Evolutionary conservation across 73 alveolate species (phyloP).

Genomic region (Blepharisma stoltei): DNA sequence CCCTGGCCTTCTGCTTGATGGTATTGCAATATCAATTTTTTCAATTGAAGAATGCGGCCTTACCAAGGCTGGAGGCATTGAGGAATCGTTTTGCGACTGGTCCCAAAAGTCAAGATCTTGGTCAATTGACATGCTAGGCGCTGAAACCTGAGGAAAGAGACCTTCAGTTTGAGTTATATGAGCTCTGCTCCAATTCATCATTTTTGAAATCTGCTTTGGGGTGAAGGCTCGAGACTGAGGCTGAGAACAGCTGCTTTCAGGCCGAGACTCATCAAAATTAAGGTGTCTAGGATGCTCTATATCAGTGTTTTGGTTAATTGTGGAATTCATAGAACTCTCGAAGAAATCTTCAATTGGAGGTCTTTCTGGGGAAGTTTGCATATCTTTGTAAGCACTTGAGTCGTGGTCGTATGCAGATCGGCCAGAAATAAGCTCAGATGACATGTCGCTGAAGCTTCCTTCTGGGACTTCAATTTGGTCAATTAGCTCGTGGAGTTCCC

Average conservation of each 20-base stretch:
- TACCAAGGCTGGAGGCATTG: neutral
- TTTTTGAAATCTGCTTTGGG: neutral
- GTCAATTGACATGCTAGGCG: constrained; percentile 24
- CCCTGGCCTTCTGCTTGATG: neutral
- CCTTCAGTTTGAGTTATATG: constrained; percentile 24
- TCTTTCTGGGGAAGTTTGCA: constrained; percentile 3
- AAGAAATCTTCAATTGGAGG: constrained; percentile 19
- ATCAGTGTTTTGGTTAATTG: constrained; percentile 13
- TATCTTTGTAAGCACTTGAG: neutral
- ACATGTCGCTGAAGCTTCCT: constrained; percentile 12
- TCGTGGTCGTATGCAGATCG: constrained; percentile 20
- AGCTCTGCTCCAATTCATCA: neutral
- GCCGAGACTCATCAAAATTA: neutral
- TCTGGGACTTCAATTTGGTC: constrained; percentile 30
- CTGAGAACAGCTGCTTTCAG: constrained; percentile 10
- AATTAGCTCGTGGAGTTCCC: neutral
- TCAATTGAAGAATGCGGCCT: constrained; percentile 14
- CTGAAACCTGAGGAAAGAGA: constrained; percentile 19
- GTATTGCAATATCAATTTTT: too few relatives aligned
- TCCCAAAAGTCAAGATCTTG: constrained; percentile 4
- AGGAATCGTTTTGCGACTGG: neutral
- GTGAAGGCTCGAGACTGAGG: neutral
- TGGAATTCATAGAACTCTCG: constrained; percentile 23
- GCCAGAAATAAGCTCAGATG: neutral
- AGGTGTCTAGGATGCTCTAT: neutral